A percentile compares a stretch with the other conserved stretches of the same genome.
Evolutionary conservation across 805 yeast genomes (phyloP).

Genomic region (Candida ascalaphidarum): DNA sequence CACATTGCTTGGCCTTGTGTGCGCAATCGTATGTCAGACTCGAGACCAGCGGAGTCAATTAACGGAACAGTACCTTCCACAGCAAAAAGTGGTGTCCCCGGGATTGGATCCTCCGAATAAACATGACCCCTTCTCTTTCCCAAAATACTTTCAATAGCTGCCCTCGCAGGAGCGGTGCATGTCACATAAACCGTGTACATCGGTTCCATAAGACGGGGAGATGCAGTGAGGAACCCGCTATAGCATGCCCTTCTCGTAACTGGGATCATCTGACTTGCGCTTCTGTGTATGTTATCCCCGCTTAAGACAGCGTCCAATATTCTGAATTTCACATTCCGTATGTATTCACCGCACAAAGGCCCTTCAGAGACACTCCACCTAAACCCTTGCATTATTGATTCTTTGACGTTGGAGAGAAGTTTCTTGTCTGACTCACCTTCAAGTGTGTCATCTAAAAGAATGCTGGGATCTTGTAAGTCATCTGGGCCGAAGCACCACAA

Average conservation of each 20-base stretch:
- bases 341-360: slow-evolving; percentile 83
- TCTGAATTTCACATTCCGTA: slow-evolving; percentile 62
- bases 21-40: slow-evolving; percentile 70
- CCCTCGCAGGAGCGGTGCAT: slow-evolving; percentile 41
- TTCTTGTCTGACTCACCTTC: slow-evolving; percentile 58
- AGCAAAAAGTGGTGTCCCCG: slow-evolving; percentile 62
- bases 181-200: slow-evolving; percentile 52
- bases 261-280: slow-evolving; percentile 71
- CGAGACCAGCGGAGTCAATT: slow-evolving; percentile 85
- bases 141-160: slow-evolving; percentile 41
- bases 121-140: slow-evolving; percentile 62
- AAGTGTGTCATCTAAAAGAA: slow-evolving; percentile 64
- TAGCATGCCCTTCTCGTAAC: slow-evolving; percentile 79
- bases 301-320: slow-evolving; percentile 55
- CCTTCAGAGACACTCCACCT: slow-evolving; percentile 80
- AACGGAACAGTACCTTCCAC: slow-evolving; percentile 70
- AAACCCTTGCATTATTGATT: slow-evolving; percentile 67
- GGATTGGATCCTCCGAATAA: slow-evolving; percentile 41
- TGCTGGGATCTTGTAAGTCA: slow-evolving; percentile 37
- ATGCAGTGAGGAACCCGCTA: slow-evolving; percentile 67
- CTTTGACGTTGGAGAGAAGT: slow-evolving; percentile 36
- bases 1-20: slow-evolving; percentile 77
- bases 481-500: slow-evolving; percentile 72
- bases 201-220: slow-evolving; percentile 81
- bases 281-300: slow-evolving; percentile 37